Percentiles rank a stretch among this genome's conserved stretches.
Evolutionary conservation across 441 rosid genomes (phyloP).

Genomic region (Gossypium schwendimanii): DNA sequence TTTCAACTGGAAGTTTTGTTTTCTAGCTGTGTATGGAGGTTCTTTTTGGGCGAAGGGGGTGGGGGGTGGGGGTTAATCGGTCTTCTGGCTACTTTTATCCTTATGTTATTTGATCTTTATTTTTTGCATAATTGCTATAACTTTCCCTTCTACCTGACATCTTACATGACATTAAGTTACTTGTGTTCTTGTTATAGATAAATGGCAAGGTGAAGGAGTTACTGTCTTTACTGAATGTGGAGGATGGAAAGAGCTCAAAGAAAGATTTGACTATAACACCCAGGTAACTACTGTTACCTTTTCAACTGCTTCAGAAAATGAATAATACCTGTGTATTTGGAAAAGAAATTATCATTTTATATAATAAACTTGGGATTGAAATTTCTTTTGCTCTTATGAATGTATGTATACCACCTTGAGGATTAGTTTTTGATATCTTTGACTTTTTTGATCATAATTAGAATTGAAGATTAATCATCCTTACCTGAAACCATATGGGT

Average conservation of each 20-base stretch:
- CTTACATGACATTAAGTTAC: constrained; percentile 1
- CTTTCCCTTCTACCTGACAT: neutral
- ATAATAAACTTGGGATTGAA: neutral
- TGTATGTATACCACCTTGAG: neutral
- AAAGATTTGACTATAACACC: constrained; percentile 36
- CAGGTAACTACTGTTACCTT: constrained; percentile 37
- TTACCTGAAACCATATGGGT: neutral
- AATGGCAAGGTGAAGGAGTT: constrained; percentile 54
- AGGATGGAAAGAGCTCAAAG: constrained; percentile 42
- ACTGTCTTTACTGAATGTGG: constrained; percentile 38
- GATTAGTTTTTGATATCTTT: neutral
- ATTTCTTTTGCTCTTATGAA: neutral
- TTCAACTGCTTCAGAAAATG: constrained; percentile 14
- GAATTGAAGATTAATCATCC: neutral
- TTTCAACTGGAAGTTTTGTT: neutral
- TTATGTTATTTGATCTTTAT: neutral
- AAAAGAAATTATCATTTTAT: neutral
- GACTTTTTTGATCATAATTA: neutral
- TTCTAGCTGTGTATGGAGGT: neutral
- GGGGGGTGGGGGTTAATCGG: neutral
- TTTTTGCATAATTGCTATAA: constrained; percentile 5
- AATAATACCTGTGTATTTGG: neutral
- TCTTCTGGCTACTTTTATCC: neutral
- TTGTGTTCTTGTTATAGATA: constrained; percentile 40
- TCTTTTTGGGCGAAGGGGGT: too few relatives aligned